phyloP scores from a whole-genome alignment of 192 early-diverging fungal species.

The Coemansia sp. region DNA sequence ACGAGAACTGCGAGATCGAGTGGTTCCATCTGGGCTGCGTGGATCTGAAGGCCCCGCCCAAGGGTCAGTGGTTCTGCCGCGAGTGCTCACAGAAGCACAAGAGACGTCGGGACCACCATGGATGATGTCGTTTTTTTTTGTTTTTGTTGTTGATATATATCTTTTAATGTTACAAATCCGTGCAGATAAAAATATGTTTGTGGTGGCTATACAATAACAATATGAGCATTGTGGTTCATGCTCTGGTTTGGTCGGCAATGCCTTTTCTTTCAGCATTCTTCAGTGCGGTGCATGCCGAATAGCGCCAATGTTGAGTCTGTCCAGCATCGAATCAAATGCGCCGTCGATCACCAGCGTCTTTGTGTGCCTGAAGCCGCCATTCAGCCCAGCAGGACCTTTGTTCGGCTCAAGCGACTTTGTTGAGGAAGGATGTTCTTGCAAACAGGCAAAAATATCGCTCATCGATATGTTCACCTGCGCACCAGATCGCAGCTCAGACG shows the following conservation, averaged over 20 bases:
- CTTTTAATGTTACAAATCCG: background rate
- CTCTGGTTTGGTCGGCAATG: background rate
- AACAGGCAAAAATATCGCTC: conserved; percentile 27
- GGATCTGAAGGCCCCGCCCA: conserved; percentile 79
- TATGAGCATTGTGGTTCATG: background rate
- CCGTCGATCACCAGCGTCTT: conserved; percentile 1
- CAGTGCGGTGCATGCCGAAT: background rate
- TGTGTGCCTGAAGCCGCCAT: background rate
- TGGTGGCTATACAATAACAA: too few relatives aligned
- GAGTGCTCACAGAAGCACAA: conserved; percentile 64
- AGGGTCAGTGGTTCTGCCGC: conserved; percentile 95
- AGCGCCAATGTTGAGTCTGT: conserved; percentile 13
- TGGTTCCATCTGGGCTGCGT: conserved; percentile 99
- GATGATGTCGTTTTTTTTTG: conserved; percentile 3
- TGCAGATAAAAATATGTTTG: too few relatives aligned
- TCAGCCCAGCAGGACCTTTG: background rate
- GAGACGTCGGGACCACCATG: conserved; percentile 35
- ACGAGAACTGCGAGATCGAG: conserved; percentile 90
- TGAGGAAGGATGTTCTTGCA: background rate
- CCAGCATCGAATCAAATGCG: conserved; percentile 11
- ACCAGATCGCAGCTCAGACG: background rate
- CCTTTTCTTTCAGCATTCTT: background rate
- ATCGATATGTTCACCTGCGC: conserved; percentile 17
- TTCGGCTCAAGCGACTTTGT: background rate
- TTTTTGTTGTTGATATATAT: background rate